Evolutionary conservation across 345 rosid genomes (phyloP), one percentile per base, ranked within the genome.

Genomic region (Ricinus communis): DNA sequence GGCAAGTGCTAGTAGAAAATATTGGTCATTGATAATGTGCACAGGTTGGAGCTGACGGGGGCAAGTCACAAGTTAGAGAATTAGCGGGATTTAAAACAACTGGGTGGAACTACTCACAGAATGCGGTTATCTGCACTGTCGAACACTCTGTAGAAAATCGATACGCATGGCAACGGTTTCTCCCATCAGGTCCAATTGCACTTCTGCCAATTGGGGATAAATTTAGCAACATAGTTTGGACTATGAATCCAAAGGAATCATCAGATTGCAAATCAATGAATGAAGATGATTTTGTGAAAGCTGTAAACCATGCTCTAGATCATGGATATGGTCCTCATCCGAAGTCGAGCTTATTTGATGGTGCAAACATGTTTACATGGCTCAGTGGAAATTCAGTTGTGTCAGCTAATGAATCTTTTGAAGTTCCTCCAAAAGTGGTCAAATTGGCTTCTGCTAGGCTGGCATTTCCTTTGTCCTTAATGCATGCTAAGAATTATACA

Each of bases 41-140:
- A 70, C 82, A 90, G 98, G 97, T 93, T 30, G 98, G 97, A 66
- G 90, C 98, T 22, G 97, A 91, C 86, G 98, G 97, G 65, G 87
- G 83, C 62, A 94, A 88, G 83, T 94, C 97, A 18, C 87, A 76
- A 54, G 98, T 94, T 51, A 86, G 98, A 78, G 96, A 90, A 63
- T 79, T 94, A 65, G 87, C 93, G 36, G 93, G 97, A 70, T 84
- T 94, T 73, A 87, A 83, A 74, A 90, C 92, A 66, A 88, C 86
- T 0, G 95, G 97, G 56, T 91, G 98, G 97, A 86, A 83, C 77
- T 94, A 94, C 81, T 82, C 91, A 14, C 98, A 94, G 75, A 90
- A 86, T 80, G 98, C 97, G 45, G 74, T 94, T 54, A 94, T 90
- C 51, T 94, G 97, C 84, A 91, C 98, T 2, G 93, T 94, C 19